Evolutionary conservation across 192 early-diverging fungal genomes (phyloP).

Genomic region (Coemansia sp.): DNA sequence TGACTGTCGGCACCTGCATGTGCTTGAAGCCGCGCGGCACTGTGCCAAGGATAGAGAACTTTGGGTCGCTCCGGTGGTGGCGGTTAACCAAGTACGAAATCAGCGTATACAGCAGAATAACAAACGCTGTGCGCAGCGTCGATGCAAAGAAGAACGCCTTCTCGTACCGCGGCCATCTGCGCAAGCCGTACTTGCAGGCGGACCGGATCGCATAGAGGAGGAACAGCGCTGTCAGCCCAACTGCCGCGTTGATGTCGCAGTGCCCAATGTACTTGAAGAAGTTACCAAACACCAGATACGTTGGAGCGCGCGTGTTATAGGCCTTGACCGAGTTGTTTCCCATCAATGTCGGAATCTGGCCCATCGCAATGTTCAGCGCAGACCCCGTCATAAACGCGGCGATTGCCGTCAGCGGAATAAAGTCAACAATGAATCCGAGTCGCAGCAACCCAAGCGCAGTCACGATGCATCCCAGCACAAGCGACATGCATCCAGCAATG

Average conservation of each 20-base stretch:
- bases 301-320: slow-evolving; percentile 65
- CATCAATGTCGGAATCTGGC: slow-evolving; percentile 77
- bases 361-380: slow-evolving; percentile 75
- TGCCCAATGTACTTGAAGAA: slow-evolving; percentile 56
- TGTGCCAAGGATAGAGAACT: slow-evolving; percentile 64
- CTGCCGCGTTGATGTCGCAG: slow-evolving; percentile 50
- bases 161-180: slow-evolving; percentile 53
- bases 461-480: slow-evolving; percentile 73
- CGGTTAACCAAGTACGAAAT: slow-evolving; percentile 70
- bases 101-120: slow-evolving; percentile 73
- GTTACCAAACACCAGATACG: slow-evolving; percentile 78
- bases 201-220: slow-evolving; percentile 51
- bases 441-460: slow-evolving; percentile 74
- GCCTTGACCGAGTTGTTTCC: slow-evolving; percentile 67
- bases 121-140: slow-evolving; percentile 72
- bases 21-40: slow-evolving; percentile 75
- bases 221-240: slow-evolving; percentile 51
- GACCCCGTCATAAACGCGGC: slow-evolving; percentile 87
- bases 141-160: slow-evolving; percentile 63
- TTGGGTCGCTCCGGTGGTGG: slow-evolving; percentile 46
- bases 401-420: slow-evolving; percentile 80
- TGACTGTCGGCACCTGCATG: slow-evolving; percentile 59
- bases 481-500: slow-evolving; percentile 58
- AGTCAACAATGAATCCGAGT: slow-evolving; percentile 84
- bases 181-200: slow-evolving; percentile 29